Conservation (phyloP, 768 basidiomycete species). For the Boletus reticuloceps region DNA sequence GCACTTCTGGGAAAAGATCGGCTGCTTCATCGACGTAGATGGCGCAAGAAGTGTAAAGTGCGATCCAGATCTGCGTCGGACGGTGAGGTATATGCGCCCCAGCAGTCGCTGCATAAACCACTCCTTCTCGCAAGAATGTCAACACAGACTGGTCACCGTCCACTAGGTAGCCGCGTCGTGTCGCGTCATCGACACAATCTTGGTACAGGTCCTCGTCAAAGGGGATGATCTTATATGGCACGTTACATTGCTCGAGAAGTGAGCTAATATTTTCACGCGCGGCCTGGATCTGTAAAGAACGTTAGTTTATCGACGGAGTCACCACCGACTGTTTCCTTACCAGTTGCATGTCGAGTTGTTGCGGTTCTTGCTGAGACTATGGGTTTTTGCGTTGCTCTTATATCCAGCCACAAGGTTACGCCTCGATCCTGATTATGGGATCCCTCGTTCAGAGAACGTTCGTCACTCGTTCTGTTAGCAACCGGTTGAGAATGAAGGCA, state of each 20-base stretch:
- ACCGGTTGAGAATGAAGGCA: not conserved
- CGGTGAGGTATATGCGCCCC: slow-evolving; percentile 28
- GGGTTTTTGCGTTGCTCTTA: not conserved
- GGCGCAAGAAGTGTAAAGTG: slow-evolving; percentile 39
- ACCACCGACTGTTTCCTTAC: not conserved
- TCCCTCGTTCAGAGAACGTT: not conserved
- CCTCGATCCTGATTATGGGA: not conserved
- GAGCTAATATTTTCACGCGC: slow-evolving; percentile 13
- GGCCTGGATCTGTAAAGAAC: slow-evolving; percentile 2
- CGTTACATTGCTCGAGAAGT: slow-evolving; percentile 14
- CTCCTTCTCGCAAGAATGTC: slow-evolving; percentile 32
- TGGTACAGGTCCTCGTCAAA: slow-evolving; percentile 15
- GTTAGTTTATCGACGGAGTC: not conserved
- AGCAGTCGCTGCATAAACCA: slow-evolving; percentile 22
- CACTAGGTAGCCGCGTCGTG: slow-evolving; percentile 23
- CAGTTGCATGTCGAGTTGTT: slow-evolving; percentile 6
- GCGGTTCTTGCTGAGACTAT: not conserved
- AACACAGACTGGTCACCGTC: slow-evolving; percentile 18
- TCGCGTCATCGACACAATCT: slow-evolving; percentile 23
- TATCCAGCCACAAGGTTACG: not conserved
- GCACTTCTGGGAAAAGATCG: slow-evolving; percentile 19
- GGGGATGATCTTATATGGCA: slow-evolving; percentile 6
- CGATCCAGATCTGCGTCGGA: slow-evolving; percentile 27
- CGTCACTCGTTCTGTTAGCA: not conserved
- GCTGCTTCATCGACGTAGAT: slow-evolving; percentile 38